Evolutionary conservation across 805 yeast species (phyloP), one percentile per base, ranked within the genome.

Genomic region (Phaffomyces opuntiae): DNA sequence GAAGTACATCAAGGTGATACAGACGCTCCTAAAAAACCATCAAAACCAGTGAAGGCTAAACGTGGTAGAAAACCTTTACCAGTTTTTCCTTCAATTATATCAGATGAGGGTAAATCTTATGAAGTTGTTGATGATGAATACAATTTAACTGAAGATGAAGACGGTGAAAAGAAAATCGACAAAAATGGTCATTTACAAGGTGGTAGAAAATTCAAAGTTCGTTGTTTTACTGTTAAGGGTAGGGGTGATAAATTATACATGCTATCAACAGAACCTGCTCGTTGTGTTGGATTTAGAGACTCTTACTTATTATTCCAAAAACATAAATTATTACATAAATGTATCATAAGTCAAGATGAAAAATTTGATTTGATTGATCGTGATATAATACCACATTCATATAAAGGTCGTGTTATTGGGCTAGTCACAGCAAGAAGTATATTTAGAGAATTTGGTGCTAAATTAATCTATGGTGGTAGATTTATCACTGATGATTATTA

Each of bases 181-280:
- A 70, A 61, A 36, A 60, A 73, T 48, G 98, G 98, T 27, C 72
- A 73, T 40, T 68, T 91, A 48, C 60, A 64, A 38, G 95, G 85
- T 5, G 90, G 80, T 16, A 75, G 97, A 52, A 77, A 78, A 56
- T 91, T 77, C 67, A 73, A 90, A 48, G 80, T 83, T 45, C 76
- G 82, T 49, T 75, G 84, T 0, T 86, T 86, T 63, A 81, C 80
- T 7, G 70, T 84, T 9, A 47, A 54, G 21, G 68, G 66, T 16
- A 67, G 78, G 45, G 96, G 96, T 9, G 77, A 80, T 19, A 73
- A 81, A 52, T 71, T 81, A 47, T 93, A 79, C 64, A 90, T 91
- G 96, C 77, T 93, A 40, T 83, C 96, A 3, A 90, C 98, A 0
- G 99, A 93, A 60, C 96, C 96, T 3, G 97, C 99, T 1, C 77